Evolutionary conservation across 1,139 yeast species (phyloP).

Genomic region (Pichia sp.): DNA sequence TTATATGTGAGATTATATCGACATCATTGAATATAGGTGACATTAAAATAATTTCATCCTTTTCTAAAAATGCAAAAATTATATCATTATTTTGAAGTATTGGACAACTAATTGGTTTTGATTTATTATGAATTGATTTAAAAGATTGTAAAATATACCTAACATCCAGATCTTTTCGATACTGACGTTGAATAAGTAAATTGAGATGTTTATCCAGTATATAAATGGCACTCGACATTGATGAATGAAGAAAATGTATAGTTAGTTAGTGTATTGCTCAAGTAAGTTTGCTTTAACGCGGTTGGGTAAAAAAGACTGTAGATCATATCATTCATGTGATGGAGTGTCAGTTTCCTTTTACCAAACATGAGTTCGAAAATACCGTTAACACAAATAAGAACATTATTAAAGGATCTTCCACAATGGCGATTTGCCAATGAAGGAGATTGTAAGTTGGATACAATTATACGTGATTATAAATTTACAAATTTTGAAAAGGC

Average conservation of each 20-base stretch:
- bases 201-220: constrained; percentile 57
- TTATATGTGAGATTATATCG: constrained; percentile 50
- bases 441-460: constrained; percentile 1
- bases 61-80: constrained; percentile 49
- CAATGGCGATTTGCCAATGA: constrained; percentile 8
- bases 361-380: background rate
- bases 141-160: constrained; percentile 35
- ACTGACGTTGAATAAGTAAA: constrained; percentile 52
- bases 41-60: constrained; percentile 46
- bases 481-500: constrained; percentile 52
- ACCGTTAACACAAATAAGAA: constrained; percentile 8
- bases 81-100: constrained; percentile 35
- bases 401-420: constrained; percentile 6
- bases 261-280: background rate
- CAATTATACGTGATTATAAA: constrained; percentile 32
- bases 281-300: background rate
- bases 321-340: too few species aligned
- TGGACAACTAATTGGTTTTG: constrained; percentile 10
- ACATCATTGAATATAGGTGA: constrained; percentile 46
- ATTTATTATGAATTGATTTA: constrained; percentile 26
- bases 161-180: constrained; percentile 48
- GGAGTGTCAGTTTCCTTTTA: too few species aligned
- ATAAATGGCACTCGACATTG: constrained; percentile 55
- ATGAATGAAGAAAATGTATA: background rate
- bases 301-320: too few species aligned